Conservation (phyloP, 495 filamentous ascomycete species). For the Penicillium angulare region DNA sequence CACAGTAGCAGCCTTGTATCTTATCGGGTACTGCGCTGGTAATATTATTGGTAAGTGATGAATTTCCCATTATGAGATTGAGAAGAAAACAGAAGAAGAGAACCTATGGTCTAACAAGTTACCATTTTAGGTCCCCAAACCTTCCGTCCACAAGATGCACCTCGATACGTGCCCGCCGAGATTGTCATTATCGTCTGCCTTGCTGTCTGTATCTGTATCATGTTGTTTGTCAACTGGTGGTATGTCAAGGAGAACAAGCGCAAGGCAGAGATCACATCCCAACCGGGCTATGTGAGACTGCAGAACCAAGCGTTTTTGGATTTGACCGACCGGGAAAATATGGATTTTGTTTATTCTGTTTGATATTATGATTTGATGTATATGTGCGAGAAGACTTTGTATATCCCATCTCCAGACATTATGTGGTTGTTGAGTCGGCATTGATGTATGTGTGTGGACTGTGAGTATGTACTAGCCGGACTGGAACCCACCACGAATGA, state of each 20-base stretch:
- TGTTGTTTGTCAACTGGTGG: conserved; percentile 63
- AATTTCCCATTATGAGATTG: background rate
- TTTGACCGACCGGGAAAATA: conserved; percentile 7
- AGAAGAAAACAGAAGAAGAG: conserved; percentile 1
- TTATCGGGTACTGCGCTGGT: conserved; percentile 62
- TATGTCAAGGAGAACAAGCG: conserved; percentile 58
- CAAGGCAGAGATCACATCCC: conserved; percentile 53
- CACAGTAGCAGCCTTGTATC: conserved; percentile 65
- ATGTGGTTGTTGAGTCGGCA: background rate
- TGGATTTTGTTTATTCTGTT: conserved; percentile 11
- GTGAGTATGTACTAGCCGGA: background rate
- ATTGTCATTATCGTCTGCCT: conserved; percentile 59
- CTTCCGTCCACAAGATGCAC: conserved; percentile 57
- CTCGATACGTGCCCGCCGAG: conserved; percentile 65
- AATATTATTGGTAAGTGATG: conserved; percentile 43
- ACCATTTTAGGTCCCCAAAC: conserved; percentile 47
- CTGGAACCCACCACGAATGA: no score
- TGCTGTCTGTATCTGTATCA: conserved; percentile 49
- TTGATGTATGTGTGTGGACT: background rate
- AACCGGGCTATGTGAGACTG: conserved; percentile 59
- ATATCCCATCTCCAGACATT: background rate
- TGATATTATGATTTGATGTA: no score
- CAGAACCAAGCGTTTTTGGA: conserved; percentile 56
- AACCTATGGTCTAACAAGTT: no score
- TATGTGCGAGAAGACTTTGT: no score